Evolutionary conservation across 2,329 filamentous ascomycete species (phyloP).

Genomic region (Cladosporium sp.): DNA sequence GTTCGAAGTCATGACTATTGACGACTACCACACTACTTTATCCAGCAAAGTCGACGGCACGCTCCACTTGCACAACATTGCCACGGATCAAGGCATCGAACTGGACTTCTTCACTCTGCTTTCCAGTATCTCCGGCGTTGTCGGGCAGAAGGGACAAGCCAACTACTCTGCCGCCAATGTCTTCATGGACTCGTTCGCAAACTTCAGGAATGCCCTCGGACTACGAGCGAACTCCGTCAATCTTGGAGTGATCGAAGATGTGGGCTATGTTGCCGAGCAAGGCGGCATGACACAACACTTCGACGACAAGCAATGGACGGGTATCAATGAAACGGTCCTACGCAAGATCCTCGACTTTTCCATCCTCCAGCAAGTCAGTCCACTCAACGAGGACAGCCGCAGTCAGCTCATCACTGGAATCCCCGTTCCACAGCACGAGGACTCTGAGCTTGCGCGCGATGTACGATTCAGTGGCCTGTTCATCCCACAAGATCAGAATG

Average conservation of each 20-base stretch:
- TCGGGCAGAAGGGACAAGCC: constrained; percentile 28
- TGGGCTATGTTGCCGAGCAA: constrained; percentile 7
- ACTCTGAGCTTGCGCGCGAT: neutral
- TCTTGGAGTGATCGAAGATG: constrained; percentile 24
- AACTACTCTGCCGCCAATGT: constrained; percentile 28
- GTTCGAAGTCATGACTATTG: neutral
- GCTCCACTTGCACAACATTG: constrained; percentile 27
- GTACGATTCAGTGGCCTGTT: neutral
- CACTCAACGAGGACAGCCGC: neutral
- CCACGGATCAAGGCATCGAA: constrained; percentile 8
- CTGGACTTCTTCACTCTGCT: constrained; percentile 37
- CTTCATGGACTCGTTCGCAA: constrained; percentile 30
- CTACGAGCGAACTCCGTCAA: constrained; percentile 31
- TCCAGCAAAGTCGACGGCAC: constrained; percentile 32
- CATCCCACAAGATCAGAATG: neutral
- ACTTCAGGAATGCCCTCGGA: constrained; percentile 29
- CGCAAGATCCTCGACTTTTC: neutral
- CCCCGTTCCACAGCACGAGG: neutral
- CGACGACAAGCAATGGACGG: neutral
- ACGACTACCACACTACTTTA: neutral
- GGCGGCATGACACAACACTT: neutral
- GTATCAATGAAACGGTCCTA: neutral
- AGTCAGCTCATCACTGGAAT: constrained; percentile 1
- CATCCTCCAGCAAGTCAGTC: neutral
- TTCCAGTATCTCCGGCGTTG: constrained; percentile 26